phyloP scores from a whole-genome alignment of 1,139 yeast species.

The Taphrina wiesneri region DNA sequence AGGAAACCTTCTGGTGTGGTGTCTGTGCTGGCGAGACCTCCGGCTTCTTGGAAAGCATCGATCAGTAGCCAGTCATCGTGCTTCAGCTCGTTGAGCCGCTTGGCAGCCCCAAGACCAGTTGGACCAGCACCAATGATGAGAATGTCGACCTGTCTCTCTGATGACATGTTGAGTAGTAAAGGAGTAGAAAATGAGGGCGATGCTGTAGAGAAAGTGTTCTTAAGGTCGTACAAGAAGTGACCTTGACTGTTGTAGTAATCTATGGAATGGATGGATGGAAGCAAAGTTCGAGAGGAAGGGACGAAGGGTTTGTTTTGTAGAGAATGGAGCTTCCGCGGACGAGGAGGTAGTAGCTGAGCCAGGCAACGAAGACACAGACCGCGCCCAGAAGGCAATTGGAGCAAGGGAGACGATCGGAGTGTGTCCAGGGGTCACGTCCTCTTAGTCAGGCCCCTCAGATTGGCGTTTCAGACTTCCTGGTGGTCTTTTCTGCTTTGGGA shows the following conservation, averaged over 20 bases:
- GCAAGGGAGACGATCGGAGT: neutral
- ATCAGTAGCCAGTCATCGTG: constrained; percentile 34
- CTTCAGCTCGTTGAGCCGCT: constrained; percentile 35
- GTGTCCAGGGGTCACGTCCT: neutral
- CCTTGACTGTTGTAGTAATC: too few relatives aligned
- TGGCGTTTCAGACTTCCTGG: neutral
- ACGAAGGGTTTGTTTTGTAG: too few relatives aligned
- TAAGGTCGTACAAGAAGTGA: neutral
- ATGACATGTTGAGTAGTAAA: neutral
- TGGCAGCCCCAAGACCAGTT: constrained; percentile 39
- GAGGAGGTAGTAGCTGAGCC: too few relatives aligned
- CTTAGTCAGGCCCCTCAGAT: neutral
- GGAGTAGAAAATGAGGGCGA: neutral
- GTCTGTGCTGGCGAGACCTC: constrained; percentile 38
- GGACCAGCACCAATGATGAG: constrained; percentile 39
- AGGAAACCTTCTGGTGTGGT: constrained; percentile 37
- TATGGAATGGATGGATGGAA: neutral
- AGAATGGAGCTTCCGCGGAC: too few relatives aligned
- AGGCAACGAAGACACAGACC: too few relatives aligned
- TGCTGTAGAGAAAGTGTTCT: neutral
- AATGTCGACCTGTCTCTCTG: constrained; percentile 25
- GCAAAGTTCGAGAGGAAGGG: too few relatives aligned
- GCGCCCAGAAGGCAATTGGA: too few relatives aligned
- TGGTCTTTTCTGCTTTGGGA: neutral
- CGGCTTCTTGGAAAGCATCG: constrained; percentile 34